Conservation (phyloP, 164 flowering plant genomes). For the Kingdonia uniflora region DNA sequence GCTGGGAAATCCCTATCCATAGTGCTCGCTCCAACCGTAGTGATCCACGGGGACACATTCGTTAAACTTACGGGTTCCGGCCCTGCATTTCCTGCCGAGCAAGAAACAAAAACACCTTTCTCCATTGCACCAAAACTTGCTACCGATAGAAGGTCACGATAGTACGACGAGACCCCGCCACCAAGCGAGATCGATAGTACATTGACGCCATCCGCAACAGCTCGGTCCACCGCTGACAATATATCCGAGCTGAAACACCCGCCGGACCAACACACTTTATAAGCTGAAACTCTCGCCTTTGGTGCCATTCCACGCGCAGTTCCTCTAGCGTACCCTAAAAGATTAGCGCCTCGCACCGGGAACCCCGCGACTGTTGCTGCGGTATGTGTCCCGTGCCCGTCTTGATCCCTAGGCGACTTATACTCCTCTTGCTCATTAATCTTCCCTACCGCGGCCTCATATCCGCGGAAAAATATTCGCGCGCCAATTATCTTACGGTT, state of each 20-base stretch:
- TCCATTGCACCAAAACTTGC: constrained; percentile 88
- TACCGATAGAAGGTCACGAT: constrained; percentile 49
- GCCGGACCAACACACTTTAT: constrained; percentile 80
- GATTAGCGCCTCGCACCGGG: constrained; percentile 57
- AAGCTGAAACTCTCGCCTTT: constrained; percentile 60
- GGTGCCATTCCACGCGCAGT: constrained; percentile 85
- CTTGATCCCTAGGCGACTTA: constrained; percentile 75
- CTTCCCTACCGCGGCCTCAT: constrained; percentile 58
- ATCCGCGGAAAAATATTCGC: constrained; percentile 55
- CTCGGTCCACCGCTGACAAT: constrained; percentile 66
- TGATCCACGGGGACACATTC: constrained; percentile 81
- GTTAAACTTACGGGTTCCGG: constrained; percentile 63
- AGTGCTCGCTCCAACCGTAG: constrained; percentile 89
- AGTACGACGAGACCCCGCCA: constrained; percentile 56
- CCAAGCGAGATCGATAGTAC: constrained; percentile 76
- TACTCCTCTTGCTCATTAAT: constrained; percentile 55
- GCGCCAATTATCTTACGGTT: constrained; percentile 78
- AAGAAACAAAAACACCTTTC: constrained; percentile 75
- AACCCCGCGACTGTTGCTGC: constrained; percentile 78
- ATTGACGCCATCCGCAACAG: constrained; percentile 81
- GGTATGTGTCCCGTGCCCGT: constrained; percentile 94
- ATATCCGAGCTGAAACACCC: constrained; percentile 89
- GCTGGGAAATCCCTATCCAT: constrained; percentile 84
- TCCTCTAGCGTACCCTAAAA: constrained; percentile 69
- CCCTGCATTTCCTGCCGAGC: constrained; percentile 91